These are phyloP conservation scores for Microsporum audouinii DNA, from an alignment of 2,329 filamentous ascomycete species.

Conservation along the genomic window DNA sequence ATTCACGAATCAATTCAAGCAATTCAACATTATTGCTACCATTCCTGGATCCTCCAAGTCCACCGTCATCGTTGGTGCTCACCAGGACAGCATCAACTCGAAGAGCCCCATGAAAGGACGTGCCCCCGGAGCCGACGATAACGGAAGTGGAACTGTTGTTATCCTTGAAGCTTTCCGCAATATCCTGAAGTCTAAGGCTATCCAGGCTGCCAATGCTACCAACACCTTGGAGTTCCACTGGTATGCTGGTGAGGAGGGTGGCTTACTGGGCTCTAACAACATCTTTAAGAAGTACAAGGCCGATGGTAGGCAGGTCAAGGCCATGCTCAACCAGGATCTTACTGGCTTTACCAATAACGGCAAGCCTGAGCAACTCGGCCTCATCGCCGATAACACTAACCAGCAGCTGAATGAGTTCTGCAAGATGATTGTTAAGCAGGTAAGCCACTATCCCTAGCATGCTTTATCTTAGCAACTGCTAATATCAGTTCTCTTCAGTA, in stretches of 20 bases:
- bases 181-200: conserved; percentile 59
- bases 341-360: conserved; percentile 82
- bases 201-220: conserved; percentile 47
- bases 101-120: conserved; percentile 63
- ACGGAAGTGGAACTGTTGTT: conserved; percentile 84
- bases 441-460: conserved; percentile 21
- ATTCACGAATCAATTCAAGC: conserved; percentile 77
- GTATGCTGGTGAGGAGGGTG: conserved; percentile 43
- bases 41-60: conserved; percentile 77
- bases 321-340: conserved; percentile 99
- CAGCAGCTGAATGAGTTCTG: conserved; percentile 74
- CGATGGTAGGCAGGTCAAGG: conserved; percentile 64
- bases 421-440: conserved; percentile 69
- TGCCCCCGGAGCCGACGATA: conserved; percentile 89
- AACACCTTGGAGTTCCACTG: conserved; percentile 82
- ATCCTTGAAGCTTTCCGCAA: conserved; percentile 85
- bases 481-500: conserved; percentile 42
- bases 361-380: conserved; percentile 72
- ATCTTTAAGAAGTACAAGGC: conserved; percentile 76
- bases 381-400: conserved; percentile 88
- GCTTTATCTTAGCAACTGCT: not conserved
- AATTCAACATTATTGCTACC: conserved; percentile 81
- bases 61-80: conserved; percentile 79
- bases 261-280: conserved; percentile 75
- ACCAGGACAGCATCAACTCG: conserved; percentile 88